phyloP scores from a whole-genome alignment of 2,329 filamentous ascomycete species.

The Thielaviopsis euricoi region DNA sequence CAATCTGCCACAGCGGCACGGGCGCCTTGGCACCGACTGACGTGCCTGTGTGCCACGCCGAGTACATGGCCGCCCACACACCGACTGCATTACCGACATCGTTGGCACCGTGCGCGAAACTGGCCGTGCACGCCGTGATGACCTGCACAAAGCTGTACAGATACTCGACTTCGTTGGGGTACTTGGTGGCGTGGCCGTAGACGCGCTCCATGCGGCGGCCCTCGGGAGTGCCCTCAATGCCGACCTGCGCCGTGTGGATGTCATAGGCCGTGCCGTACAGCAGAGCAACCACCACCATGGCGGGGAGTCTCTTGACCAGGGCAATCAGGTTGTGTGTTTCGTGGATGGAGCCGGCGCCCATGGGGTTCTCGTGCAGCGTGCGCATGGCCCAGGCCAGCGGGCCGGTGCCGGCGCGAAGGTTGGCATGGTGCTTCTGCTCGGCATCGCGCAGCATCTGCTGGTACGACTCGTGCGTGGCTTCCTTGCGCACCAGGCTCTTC shows the following conservation, averaged over 20 bases:
- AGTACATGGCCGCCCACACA: conserved; percentile 54
- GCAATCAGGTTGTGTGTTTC: conserved; percentile 54
- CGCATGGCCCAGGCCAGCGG: conserved; percentile 77
- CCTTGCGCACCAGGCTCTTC: conserved; percentile 27
- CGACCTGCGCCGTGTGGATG: conserved; percentile 60
- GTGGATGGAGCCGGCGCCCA: conserved; percentile 57
- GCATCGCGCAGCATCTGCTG: conserved; percentile 42
- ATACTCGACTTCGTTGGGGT: conserved; percentile 54
- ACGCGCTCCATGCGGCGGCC: conserved; percentile 54
- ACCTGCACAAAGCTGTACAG: conserved; percentile 51
- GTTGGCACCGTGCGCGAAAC: conserved; percentile 62
- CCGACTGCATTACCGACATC: conserved; percentile 59
- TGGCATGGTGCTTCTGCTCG: conserved; percentile 41
- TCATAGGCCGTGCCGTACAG: conserved; percentile 71
- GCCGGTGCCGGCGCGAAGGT: conserved; percentile 43
- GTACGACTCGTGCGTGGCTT: conserved; percentile 39
- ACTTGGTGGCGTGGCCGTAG: conserved; percentile 47
- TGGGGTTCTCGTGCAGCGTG: conserved; percentile 54
- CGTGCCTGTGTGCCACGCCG: conserved; percentile 46
- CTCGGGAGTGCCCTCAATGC: conserved; percentile 55
- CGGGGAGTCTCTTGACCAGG: conserved; percentile 48
- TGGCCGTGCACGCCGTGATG: conserved; percentile 53
- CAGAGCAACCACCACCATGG: conserved; percentile 41
- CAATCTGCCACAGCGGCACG: conserved; percentile 63
- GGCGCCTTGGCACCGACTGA: conserved; percentile 43